These are phyloP conservation scores for Apophysomyces sp. DNA, from an alignment of 371 early-diverging fungal species.

Conservation along the genomic window DNA sequence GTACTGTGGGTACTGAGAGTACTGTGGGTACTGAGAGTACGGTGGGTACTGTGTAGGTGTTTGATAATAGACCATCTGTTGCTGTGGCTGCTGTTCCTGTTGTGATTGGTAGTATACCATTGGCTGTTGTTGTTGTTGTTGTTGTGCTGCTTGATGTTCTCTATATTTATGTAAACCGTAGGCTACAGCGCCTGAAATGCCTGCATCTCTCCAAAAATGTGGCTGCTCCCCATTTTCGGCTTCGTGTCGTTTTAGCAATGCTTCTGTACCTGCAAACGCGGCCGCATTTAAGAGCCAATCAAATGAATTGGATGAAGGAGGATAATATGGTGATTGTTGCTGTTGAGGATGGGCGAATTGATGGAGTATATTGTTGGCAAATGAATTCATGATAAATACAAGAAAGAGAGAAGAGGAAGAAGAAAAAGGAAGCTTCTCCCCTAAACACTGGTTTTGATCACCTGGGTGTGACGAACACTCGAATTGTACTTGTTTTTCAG, in stretches of 20 bases:
- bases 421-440: neutral
- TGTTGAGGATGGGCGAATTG: slow-evolving; percentile 4
- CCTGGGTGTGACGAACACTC: neutral
- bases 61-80: neutral
- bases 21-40: neutral
- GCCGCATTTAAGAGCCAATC: slow-evolving; percentile 4
- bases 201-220: slow-evolving; percentile 6
- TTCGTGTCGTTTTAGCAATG: neutral
- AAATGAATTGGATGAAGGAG: neutral
- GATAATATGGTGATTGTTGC: neutral
- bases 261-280: slow-evolving; percentile 8
- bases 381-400: neutral
- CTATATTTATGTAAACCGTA: slow-evolving; percentile 4
- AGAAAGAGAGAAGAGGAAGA: neutral
- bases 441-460: neutral
- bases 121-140: neutral
- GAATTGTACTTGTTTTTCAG: no score
- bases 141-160: neutral
- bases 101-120: neutral
- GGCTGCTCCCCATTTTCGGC: slow-evolving; percentile 1
- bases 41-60: neutral
- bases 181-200: neutral
- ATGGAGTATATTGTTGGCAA: neutral
- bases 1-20: neutral
- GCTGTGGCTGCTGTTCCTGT: slow-evolving; percentile 4